Conservation (phyloP, 2,329 filamentous ascomycete genomes). For the Eutypa lata region DNA sequence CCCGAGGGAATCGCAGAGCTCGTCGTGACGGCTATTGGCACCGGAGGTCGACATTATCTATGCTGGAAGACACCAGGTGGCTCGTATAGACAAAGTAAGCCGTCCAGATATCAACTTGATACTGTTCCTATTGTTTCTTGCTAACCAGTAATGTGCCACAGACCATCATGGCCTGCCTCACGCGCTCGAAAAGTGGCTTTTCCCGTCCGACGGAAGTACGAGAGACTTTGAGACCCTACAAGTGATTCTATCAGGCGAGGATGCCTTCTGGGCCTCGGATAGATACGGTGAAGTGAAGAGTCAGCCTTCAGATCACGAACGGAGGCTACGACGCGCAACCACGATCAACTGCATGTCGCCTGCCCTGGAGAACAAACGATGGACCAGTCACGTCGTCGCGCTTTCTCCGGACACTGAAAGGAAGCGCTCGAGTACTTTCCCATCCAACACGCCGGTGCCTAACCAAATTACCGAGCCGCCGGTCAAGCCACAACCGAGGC, state of each 20-base stretch:
- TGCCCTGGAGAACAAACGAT: slow-evolving; percentile 8
- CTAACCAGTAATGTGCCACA: slow-evolving; percentile 4
- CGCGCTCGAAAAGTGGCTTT: slow-evolving; percentile 25
- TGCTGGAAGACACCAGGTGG: slow-evolving; percentile 28
- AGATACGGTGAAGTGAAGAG: slow-evolving; percentile 23
- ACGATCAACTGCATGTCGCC: slow-evolving; percentile 15
- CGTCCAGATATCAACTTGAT: background rate
- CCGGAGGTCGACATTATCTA: slow-evolving; percentile 26
- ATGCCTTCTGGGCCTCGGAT: slow-evolving; percentile 26
- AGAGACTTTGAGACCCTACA: slow-evolving; percentile 28
- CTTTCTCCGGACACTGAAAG: slow-evolving; percentile 10
- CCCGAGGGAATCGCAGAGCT: slow-evolving; percentile 26
- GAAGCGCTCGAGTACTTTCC: slow-evolving; percentile 20
- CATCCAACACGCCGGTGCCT: slow-evolving; percentile 12
- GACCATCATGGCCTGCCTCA: slow-evolving; percentile 24
- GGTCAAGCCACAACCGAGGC: slow-evolving; percentile 4
- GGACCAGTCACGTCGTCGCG: slow-evolving; percentile 7
- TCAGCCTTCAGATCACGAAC: slow-evolving; percentile 11
- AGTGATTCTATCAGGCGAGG: slow-evolving; percentile 26
- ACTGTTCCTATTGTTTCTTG: background rate
- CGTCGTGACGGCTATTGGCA: slow-evolving; percentile 29
- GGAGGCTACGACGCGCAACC: slow-evolving; percentile 21
- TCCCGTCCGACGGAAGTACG: slow-evolving; percentile 23
- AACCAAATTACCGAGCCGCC: slow-evolving; percentile 6
- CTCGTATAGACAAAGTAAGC: slow-evolving; percentile 25